These are phyloP conservation scores for Aspergillus sp. DNA, from an alignment of 2,329 filamentous ascomycete species.

Conservation along the genomic window DNA sequence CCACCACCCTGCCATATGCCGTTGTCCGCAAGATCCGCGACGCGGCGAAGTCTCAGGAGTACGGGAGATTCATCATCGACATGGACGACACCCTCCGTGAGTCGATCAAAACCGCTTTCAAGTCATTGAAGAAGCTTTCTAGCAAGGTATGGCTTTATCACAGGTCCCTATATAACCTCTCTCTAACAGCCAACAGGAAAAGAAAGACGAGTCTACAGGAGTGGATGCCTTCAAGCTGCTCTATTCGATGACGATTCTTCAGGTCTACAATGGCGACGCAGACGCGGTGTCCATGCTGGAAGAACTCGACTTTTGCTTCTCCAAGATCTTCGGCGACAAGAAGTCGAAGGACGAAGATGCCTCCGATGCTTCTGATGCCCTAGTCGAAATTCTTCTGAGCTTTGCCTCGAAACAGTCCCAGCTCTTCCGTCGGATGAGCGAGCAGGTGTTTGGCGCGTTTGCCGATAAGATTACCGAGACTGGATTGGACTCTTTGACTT, in stretches of 20 bases:
- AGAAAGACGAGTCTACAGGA: constrained; percentile 41
- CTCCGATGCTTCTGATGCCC: constrained; percentile 58
- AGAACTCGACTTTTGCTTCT: constrained; percentile 74
- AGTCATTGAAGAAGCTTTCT: constrained; percentile 35
- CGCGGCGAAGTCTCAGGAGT: constrained; percentile 32
- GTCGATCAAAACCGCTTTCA: constrained; percentile 42
- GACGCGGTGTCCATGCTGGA: constrained; percentile 80
- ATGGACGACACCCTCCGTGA: constrained; percentile 46
- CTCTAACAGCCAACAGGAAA: constrained; percentile 39
- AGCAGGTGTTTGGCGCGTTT: constrained; percentile 84
- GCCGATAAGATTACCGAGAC: constrained; percentile 69
- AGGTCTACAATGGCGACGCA: constrained; percentile 84
- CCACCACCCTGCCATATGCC: constrained; percentile 36
- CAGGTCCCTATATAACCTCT: neutral
- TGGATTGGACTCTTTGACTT: constrained; percentile 63
- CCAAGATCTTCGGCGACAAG: constrained; percentile 57
- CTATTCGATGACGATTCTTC: constrained; percentile 78
- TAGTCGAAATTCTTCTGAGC: constrained; percentile 86
- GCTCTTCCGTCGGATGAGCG: constrained; percentile 79
- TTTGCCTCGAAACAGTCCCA: constrained; percentile 83
- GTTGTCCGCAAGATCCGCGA: constrained; percentile 42
- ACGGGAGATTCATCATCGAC: constrained; percentile 46
- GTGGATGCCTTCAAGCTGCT: constrained; percentile 72
- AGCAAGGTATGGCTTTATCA: constrained; percentile 29
- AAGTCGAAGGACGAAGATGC: constrained; percentile 52